Conservation (phyloP, 2,329 filamentous ascomycete species). For the Beauveria caledonica region DNA sequence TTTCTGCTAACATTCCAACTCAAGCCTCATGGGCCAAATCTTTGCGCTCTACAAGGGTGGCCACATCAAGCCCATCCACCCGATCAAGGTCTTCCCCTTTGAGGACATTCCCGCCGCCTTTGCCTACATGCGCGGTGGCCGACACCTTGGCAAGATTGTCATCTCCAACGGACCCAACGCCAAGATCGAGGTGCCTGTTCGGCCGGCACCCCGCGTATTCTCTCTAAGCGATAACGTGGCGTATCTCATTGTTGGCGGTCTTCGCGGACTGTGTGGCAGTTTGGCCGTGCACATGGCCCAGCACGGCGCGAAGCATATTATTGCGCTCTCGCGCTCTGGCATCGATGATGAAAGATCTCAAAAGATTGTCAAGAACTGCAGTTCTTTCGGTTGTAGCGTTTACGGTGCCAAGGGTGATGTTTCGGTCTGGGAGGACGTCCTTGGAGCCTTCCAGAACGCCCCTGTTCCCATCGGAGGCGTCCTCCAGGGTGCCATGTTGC, state of each 20-base stretch:
- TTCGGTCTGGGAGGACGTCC: conserved; percentile 17
- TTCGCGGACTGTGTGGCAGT: conserved; percentile 21
- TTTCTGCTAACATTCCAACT: too few species aligned
- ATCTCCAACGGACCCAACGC: neutral
- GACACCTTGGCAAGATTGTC: conserved; percentile 31
- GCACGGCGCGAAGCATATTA: conserved; percentile 20
- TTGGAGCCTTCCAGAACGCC: conserved; percentile 6
- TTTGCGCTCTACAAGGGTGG: conserved; percentile 15
- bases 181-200: neutral
- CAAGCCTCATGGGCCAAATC: neutral
- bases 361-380: conserved; percentile 15
- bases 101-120: conserved; percentile 28
- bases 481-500: conserved; percentile 30
- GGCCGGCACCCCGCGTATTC: neutral
- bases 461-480: conserved; percentile 25
- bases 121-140: conserved; percentile 30
- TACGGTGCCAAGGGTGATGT: conserved; percentile 21
- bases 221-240: conserved; percentile 1
- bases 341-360: conserved; percentile 11
- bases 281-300: conserved; percentile 20
- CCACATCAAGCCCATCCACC: conserved; percentile 16
- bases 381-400: conserved; percentile 15
- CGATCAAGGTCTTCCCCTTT: conserved; percentile 18
- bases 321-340: conserved; percentile 20
- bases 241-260: conserved; percentile 22